Conservation (phyloP, 768 basidiomycete species). For the Lyophyllum shimeji region DNA sequence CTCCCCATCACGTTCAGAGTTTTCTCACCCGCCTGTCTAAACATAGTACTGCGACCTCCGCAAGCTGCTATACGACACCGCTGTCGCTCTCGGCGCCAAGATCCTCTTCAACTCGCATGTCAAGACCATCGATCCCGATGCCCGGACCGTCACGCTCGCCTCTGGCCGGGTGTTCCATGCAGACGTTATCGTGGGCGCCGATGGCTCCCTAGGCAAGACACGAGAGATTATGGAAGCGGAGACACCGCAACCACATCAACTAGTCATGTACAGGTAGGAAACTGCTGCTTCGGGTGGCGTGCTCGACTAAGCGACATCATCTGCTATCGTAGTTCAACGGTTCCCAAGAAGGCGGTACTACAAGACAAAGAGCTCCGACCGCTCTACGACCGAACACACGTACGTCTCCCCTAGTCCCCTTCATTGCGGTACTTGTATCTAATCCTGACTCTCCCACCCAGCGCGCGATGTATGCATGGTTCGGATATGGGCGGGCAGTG, state of each 20-base stretch:
- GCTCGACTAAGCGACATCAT: too few relatives aligned
- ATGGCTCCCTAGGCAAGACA: slow-evolving; percentile 40
- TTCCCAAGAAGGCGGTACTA: slow-evolving; percentile 39
- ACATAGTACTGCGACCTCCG: slow-evolving; percentile 51
- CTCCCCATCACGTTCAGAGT: neutral
- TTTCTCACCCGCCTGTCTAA: neutral
- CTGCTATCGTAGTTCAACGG: slow-evolving; percentile 29
- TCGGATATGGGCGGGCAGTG: slow-evolving; percentile 29
- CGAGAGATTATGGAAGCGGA: slow-evolving; percentile 32
- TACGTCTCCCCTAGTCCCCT: slow-evolving; percentile 10
- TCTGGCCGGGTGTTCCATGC: slow-evolving; percentile 42
- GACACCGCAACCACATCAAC: slow-evolving; percentile 14
- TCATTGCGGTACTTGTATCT: neutral
- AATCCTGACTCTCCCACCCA: slow-evolving; percentile 1
- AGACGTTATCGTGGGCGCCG: slow-evolving; percentile 59
- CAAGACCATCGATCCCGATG: slow-evolving; percentile 23
- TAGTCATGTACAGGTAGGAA: slow-evolving; percentile 45
- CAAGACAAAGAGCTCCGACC: slow-evolving; percentile 37
- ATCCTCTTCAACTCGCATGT: slow-evolving; percentile 37
- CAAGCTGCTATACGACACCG: slow-evolving; percentile 46
- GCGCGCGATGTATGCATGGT: slow-evolving; percentile 33
- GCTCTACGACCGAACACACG: slow-evolving; percentile 27
- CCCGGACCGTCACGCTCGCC: slow-evolving; percentile 30
- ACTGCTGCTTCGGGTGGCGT: neutral
- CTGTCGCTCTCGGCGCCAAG: slow-evolving; percentile 41